Base-by-base conservation (phyloP, 768 basidiomycete species). In the Lentinula boryana region DNA sequence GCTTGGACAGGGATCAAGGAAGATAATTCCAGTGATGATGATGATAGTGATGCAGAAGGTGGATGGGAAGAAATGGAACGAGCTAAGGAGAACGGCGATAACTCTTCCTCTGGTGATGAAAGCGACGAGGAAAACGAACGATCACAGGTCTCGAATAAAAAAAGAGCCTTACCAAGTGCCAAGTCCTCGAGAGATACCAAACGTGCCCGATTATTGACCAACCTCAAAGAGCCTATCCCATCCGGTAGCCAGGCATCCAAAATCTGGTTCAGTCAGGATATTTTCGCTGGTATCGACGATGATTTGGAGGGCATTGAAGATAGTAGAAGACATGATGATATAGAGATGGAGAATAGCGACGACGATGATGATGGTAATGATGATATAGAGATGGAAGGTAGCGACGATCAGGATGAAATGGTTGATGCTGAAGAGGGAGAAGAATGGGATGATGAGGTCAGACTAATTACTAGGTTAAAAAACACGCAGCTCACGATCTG, bases 261-360 rank as follows among this genome's bases (percentile, higher is more conserved):
- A 66, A 71, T 98, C n/a, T 99, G 97, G 97, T 99, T 98, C 75
- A 88, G 90, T 64, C 96, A 97, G 73, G 89, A 90, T 55, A 73
- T 97, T 48, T 99, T 99, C 78, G 81, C 85, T 54, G 88, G 82
- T 23, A 71, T 84, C 6, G 84, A 81, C 46, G 80, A 70, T 5
- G 68, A 78, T 36, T 71, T 78, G 44, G 73, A 76, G 13, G 67
- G 66, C 35, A 68, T 64, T 18, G 76, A 74, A 35, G 70, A 67
- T 5, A 69, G 75, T 5, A 69, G 75, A 5, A 75, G 70, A 3
- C 68, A 68, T 58, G 63, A 60, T 6, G 66, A 54, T 44, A 18
- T 58, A 21, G 56, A 46, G 23, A 65, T 38, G 36, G 36, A 13
- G 7, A 5, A 65, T 46, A 69, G 50, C 21, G 61, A 66, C 27